Base-by-base conservation (phyloP, 1,284 basidiomycete genomes). In the Ceratobasidium papillatum region DNA sequence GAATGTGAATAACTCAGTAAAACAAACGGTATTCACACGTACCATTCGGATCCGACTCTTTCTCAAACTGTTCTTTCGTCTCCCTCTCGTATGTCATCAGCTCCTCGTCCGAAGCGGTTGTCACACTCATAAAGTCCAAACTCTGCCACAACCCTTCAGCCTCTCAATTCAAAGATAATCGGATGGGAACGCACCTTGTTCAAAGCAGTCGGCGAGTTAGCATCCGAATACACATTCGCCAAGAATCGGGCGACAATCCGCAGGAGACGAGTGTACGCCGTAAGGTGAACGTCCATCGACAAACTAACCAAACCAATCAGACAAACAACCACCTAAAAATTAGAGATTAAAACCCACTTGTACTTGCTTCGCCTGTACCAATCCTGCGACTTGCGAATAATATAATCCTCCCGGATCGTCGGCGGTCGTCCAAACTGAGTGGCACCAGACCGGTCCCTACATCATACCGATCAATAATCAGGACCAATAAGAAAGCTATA, bases 341-440 rank as follows among this genome's bases (percentile, higher is more conserved):
- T 2, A 22, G 8, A 12, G 2, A 30, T 17, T 75, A 54, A 19
- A 25, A 80, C 87, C 59, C 77, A 90, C 91, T 90, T 90, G 79
- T 88, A 88, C 78, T 84, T 82, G 9, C 90, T 92, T 74, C 85
- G 86, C 80, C 86, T 89, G 80, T 93, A 94, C 94, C 94, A 95
- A 56, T 92, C 88, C 32, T 85, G 86, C 22, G 90, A 91, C 78
- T 89, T 89, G 49, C 92, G 86, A 56, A 93, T 87, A 79, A 94
- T 90, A 90, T 87, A 93, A 80, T 95, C 92, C 79, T 94, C 94
- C 80, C 91, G 92, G 79, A 96, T 91, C 30, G 92, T 94, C 30
- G 90, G 90, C 2, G 93, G 92, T 81, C 95, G 95, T 25, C 94
- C 94, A 80, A 94, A 93, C 81, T 95, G 94, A 19, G 93, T 93